Percentiles rank a stretch among this genome's conserved stretches.
phyloP scores from a whole-genome alignment of 2,329 filamentous ascomycete species.

The Huntiella decipiens region DNA sequence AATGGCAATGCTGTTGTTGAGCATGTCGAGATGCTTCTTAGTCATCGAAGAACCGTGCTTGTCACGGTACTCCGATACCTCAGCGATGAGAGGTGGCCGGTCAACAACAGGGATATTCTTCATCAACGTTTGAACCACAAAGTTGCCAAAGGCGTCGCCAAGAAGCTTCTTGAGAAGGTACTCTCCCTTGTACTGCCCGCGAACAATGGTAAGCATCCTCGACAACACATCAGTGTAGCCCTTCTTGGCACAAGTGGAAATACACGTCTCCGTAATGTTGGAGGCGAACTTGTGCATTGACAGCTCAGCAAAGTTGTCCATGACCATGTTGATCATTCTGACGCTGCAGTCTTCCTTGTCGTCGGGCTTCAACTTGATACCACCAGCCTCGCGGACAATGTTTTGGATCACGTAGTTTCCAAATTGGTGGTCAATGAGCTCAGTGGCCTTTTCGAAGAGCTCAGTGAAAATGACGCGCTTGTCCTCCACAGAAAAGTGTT shows the following conservation, averaged over 20 bases:
- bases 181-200: constrained; percentile 32
- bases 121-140: constrained; percentile 82
- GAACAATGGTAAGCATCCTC: constrained; percentile 1
- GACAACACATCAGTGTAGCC: neutral
- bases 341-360: constrained; percentile 46
- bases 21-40: no score
- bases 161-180: constrained; percentile 59
- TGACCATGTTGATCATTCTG: constrained; percentile 56
- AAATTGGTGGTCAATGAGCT: constrained; percentile 68
- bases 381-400: constrained; percentile 54
- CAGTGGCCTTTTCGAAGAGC: constrained; percentile 51
- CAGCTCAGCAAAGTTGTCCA: constrained; percentile 48
- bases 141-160: constrained; percentile 86
- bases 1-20: no score
- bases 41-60: no score
- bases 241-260: constrained; percentile 29
- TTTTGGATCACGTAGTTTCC: constrained; percentile 96
- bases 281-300: constrained; percentile 95
- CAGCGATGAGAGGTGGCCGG: constrained; percentile 15
- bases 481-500: constrained; percentile 56
- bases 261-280: constrained; percentile 90
- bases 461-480: constrained; percentile 57
- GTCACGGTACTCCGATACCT: no score
- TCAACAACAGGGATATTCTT: constrained; percentile 41
- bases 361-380: no score